These are phyloP conservation scores for Oryza australiensis DNA, from an alignment of 176 grass and related monocot species.

Conservation along the genomic window DNA sequence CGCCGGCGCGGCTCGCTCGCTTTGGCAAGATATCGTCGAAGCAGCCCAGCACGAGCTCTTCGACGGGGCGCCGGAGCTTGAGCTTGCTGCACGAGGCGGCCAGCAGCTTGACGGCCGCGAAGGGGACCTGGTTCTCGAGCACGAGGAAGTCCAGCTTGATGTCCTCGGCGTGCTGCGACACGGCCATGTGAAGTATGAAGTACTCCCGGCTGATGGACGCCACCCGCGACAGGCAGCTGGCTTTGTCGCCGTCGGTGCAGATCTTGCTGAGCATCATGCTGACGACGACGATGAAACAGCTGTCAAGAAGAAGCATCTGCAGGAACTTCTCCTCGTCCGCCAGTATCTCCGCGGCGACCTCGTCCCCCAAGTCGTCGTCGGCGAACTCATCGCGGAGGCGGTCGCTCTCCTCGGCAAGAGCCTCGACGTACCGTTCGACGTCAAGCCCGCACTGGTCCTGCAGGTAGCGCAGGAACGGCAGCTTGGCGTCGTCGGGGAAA, in stretches of 20 bases:
- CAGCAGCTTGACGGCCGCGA: constrained; percentile 45
- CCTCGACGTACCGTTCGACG: not conserved
- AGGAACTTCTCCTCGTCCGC: constrained; percentile 31
- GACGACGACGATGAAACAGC: constrained; percentile 46
- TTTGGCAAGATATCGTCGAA: constrained; percentile 49
- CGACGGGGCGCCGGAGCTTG: constrained; percentile 19
- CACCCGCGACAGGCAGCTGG: constrained; percentile 26
- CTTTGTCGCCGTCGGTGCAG: not conserved
- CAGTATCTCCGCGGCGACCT: not conserved
- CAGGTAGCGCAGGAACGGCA: constrained; percentile 44
- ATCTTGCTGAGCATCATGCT: constrained; percentile 39
- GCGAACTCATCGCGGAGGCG: constrained; percentile 47
- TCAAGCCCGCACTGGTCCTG: constrained; percentile 38
- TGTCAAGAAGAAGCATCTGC: constrained; percentile 62
- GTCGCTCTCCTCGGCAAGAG: constrained; percentile 13
- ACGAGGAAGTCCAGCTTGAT: constrained; percentile 55
- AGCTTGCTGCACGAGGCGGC: constrained; percentile 25
- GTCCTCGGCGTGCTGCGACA: constrained; percentile 42
- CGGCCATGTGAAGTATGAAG: constrained; percentile 45
- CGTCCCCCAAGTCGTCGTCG: not conserved
- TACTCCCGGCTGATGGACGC: constrained; percentile 37
- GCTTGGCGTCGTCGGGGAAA: constrained; percentile 48
- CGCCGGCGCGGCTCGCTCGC: not conserved
- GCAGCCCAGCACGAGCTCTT: constrained; percentile 44
- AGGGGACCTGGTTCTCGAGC: constrained; percentile 64